A percentile compares a stretch with the other conserved stretches of the same genome.
phyloP scores from a whole-genome alignment of 1,139 yeast genomes.

The Taphrina sp. region DNA sequence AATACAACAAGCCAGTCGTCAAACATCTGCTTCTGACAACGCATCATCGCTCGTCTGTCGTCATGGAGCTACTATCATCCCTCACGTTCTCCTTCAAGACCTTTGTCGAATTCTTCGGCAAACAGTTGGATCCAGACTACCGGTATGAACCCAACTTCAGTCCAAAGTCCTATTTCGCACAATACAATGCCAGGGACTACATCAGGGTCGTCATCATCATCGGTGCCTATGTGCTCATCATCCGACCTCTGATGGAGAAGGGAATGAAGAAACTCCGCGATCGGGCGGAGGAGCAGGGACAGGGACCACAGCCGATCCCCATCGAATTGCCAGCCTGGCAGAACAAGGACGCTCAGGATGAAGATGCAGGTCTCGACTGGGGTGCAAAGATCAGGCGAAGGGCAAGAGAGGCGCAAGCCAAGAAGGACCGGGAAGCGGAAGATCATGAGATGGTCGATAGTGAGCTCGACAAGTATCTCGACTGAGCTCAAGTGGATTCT shows the following conservation, averaged over 20 bases:
- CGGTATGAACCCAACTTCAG: conserved; percentile 28
- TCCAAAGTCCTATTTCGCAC: conserved; percentile 18
- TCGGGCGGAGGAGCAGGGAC: conserved; percentile 15
- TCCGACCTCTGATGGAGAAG: conserved; percentile 23
- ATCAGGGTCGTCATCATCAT: conserved; percentile 24
- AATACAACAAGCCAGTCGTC: too few relatives aligned
- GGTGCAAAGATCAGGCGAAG: conserved; percentile 19
- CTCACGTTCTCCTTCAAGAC: conserved; percentile 3
- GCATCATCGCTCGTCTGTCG: too few relatives aligned
- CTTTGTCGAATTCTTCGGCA: conserved; percentile 24
- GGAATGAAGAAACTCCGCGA: conserved; percentile 26
- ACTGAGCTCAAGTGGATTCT: too few relatives aligned
- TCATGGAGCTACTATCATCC: too few relatives aligned
- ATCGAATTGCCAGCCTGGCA: conserved; percentile 30
- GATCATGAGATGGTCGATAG: conserved; percentile 26
- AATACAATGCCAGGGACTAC: conserved; percentile 16
- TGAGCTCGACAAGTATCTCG: conserved; percentile 30
- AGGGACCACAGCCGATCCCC: conserved; percentile 31
- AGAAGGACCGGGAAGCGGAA: conserved; percentile 20
- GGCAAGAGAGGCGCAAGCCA: conserved; percentile 24
- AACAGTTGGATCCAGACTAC: conserved; percentile 30
- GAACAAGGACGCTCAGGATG: conserved; percentile 12
- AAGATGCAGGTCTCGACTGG: conserved; percentile 24
- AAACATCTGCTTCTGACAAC: too few relatives aligned
- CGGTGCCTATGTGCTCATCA: conserved; percentile 29